phyloP scores from a whole-genome alignment of 768 basidiomycete species.

The Cystobasidium tubakii region DNA sequence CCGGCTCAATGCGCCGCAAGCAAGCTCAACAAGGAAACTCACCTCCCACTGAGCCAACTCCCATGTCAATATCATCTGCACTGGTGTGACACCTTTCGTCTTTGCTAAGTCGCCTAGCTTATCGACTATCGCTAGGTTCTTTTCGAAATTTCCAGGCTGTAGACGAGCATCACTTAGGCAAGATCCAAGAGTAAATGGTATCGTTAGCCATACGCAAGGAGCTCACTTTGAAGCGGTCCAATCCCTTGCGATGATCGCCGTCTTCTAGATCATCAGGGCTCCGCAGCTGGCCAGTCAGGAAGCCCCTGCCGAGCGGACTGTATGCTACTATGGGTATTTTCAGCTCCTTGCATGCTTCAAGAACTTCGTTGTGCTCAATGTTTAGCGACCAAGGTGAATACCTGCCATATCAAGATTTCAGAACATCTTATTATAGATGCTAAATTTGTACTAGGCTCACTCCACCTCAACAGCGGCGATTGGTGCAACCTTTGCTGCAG shows the following conservation, averaged over 20 bases:
- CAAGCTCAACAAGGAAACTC: no score
- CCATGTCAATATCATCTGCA: slow-evolving; percentile 53
- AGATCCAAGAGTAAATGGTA: slow-evolving; percentile 1
- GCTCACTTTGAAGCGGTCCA: slow-evolving; percentile 53
- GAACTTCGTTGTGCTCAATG: slow-evolving; percentile 46
- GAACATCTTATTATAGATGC: slow-evolving; percentile 49
- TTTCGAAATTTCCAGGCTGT: slow-evolving; percentile 37
- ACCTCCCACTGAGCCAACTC: slow-evolving; percentile 45
- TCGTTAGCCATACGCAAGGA: not conserved
- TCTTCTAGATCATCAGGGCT: slow-evolving; percentile 46
- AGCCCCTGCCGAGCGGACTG: slow-evolving; percentile 42
- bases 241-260: slow-evolving; percentile 26
- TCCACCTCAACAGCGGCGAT: slow-evolving; percentile 63
- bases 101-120: slow-evolving; percentile 48
- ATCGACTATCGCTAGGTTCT: slow-evolving; percentile 47
- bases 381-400: slow-evolving; percentile 38
- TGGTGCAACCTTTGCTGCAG: slow-evolving; percentile 53
- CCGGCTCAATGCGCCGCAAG: no score
- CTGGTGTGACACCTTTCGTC: slow-evolving; percentile 49
- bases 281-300: slow-evolving; percentile 44
- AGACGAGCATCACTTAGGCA: not conserved
- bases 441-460: slow-evolving; percentile 5
- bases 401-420: slow-evolving; percentile 50
- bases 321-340: slow-evolving; percentile 48
- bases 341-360: slow-evolving; percentile 50